Percentiles rank a stretch among this genome's conserved stretches.
These are phyloP conservation scores for Solanum sitiens DNA, from an alignment of 257 asterid species.

Conservation along the genomic window DNA sequence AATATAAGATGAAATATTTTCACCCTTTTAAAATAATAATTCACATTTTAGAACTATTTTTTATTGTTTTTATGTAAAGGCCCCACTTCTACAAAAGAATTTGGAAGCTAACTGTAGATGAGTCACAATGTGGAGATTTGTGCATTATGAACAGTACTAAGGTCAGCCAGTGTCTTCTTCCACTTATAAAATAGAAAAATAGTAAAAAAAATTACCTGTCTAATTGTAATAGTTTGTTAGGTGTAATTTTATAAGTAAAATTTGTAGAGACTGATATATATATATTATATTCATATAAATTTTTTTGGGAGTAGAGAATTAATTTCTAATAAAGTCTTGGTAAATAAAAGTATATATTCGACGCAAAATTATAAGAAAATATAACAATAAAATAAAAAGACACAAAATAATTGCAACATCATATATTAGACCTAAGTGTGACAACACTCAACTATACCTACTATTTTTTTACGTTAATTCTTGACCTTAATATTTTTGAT, in stretches of 20 bases:
- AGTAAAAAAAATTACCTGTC: not conserved
- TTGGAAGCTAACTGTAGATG: not conserved
- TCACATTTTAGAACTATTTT: not conserved
- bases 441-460: not conserved
- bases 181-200: not conserved
- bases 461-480: not conserved
- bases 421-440: not conserved
- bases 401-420: not conserved
- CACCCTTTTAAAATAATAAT: not conserved
- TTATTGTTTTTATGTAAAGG: not conserved
- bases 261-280: too few relatives aligned
- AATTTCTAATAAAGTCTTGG: not conserved
- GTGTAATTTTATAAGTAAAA: too few relatives aligned
- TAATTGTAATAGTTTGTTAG: not conserved
- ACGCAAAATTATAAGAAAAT: not conserved
- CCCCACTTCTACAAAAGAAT: not conserved
- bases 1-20: not conserved
- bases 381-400: too few relatives aligned
- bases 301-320: too few relatives aligned
- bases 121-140: conserved; percentile 1
- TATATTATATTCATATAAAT: too few relatives aligned
- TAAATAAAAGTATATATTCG: not conserved
- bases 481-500: too few relatives aligned
- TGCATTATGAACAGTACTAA: not conserved
- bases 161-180: not conserved